A percentile compares a stretch with the other conserved stretches of the same genome.
These are phyloP conservation scores for Hypoxylon trugodes DNA, from an alignment of 495 filamentous ascomycete genomes.

Conservation along the genomic window DNA sequence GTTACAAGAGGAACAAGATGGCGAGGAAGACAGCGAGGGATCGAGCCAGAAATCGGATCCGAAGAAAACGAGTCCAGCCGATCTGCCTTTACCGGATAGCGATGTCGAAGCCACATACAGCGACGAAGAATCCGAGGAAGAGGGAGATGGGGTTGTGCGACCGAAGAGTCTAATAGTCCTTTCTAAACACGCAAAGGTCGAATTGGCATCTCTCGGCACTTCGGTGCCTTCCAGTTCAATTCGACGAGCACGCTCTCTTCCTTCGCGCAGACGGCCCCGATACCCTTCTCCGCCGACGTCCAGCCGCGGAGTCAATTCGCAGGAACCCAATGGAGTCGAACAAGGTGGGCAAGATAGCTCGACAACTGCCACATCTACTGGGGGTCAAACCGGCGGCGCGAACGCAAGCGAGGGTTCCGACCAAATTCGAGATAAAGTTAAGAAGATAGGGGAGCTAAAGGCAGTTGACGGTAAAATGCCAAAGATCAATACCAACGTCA, in stretches of 20 bases:
- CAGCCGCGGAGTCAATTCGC: constrained; percentile 27
- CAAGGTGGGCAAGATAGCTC: neutral
- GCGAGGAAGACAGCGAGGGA: constrained; percentile 16
- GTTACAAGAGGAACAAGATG: constrained; percentile 14
- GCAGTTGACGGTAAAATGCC: constrained; percentile 14
- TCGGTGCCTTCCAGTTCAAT: constrained; percentile 17
- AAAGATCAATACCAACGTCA: constrained; percentile 24
- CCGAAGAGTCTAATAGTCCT: constrained; percentile 63
- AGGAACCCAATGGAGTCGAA: neutral
- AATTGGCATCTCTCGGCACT: neutral
- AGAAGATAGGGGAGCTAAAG: constrained; percentile 5
- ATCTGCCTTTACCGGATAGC: constrained; percentile 69
- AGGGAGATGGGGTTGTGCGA: constrained; percentile 48
- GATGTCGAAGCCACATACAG: constrained; percentile 69
- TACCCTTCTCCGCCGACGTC: constrained; percentile 59
- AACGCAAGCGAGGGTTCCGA: neutral
- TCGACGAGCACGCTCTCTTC: constrained; percentile 36
- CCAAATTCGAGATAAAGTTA: neutral
- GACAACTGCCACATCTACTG: neutral
- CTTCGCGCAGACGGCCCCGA: constrained; percentile 60
- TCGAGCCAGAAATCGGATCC: constrained; percentile 42
- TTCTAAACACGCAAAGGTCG: constrained; percentile 2
- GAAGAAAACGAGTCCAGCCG: constrained; percentile 62
- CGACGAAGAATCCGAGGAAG: constrained; percentile 64
- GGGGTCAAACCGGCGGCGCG: constrained; percentile 2